Base-by-base conservation (phyloP, 2,329 filamentous ascomycete species). In the Fusarium sp. region DNA sequence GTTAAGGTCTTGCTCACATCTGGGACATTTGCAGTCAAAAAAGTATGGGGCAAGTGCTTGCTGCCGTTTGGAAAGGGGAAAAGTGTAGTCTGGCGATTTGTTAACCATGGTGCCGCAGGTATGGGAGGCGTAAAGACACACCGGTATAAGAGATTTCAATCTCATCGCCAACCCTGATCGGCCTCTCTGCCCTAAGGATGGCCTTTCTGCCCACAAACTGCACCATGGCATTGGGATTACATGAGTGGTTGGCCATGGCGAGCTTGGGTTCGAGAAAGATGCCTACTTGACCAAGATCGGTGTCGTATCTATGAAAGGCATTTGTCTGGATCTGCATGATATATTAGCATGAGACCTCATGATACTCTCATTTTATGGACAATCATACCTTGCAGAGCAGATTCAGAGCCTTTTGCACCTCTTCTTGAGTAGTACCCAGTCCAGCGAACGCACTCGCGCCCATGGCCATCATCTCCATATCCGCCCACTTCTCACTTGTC, bases 191-290 rank as follows among this genome's bases (percentile, higher is more conserved):
- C 34, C 81, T 78, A 12, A 89, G 72, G 3, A 82, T 73, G 4
- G 84, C 81, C 5, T 73, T 77, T 6, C 85, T 78, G 5, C 82
- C 82, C 35, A 80, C 65, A 48, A 88, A 88, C 39, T 82, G 79
- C 13, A 89, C 82, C 43, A 81, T 77, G 2, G 86, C 84, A 62
- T 87, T 88, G 4, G 86, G 86, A 3, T 81, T 71, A 61, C 87
- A 89, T 0, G 85, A 86, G 70, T 89, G 87, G 61, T 89, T 89
- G 22, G 80, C 79, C 81, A 88, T 86, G 55, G 85, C 83, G 38
- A 87, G 75, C 4, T 73, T 79, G 1, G 83, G 78, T 61, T 87
- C 83, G 34, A 88, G 74, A 59, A 85, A 88, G 28, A 87, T 76
- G 24, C 85, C 85, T 1, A 81, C 77, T 51, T 82, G 77, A 1